These are phyloP conservation scores for Marasmius oreades DNA, from an alignment of 1,284 basidiomycete genomes.

Conservation along the genomic window DNA sequence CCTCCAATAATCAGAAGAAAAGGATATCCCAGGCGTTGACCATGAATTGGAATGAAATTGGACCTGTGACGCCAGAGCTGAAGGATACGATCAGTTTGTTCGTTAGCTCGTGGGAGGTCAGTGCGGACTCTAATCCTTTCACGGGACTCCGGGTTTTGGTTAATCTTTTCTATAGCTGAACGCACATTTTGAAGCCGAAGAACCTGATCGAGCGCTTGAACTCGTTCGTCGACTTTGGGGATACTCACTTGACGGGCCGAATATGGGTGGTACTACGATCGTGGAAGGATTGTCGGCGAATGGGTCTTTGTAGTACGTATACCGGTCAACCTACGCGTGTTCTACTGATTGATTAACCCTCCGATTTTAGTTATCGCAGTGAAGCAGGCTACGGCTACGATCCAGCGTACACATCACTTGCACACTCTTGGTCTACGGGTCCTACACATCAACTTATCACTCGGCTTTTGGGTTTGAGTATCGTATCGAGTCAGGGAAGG, in stretches of 20 bases:
- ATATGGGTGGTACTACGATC: constrained; percentile 47
- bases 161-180: constrained; percentile 31
- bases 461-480: constrained; percentile 39
- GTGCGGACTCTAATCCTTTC: constrained; percentile 1
- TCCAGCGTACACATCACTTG: constrained; percentile 41
- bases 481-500: constrained; percentile 34
- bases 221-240: constrained; percentile 48
- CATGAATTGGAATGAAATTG: constrained; percentile 46
- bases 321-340: not conserved
- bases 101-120: constrained; percentile 47
- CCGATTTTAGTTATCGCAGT: constrained; percentile 34
- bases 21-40: constrained; percentile 41
- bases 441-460: constrained; percentile 43
- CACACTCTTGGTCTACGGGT: constrained; percentile 45
- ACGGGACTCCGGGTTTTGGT: not conserved
- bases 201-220: constrained; percentile 45
- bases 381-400: constrained; percentile 47
- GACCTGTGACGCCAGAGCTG: constrained; percentile 45
- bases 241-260: constrained; percentile 50
- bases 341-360: constrained; percentile 1
- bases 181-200: constrained; percentile 47
- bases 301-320: constrained; percentile 41
- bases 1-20: constrained; percentile 33
- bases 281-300: constrained; percentile 50
- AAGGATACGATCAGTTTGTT: constrained; percentile 52